Conservation (phyloP, 2,329 filamentous ascomycete genomes). For the Ceratocystis smalleyi region DNA sequence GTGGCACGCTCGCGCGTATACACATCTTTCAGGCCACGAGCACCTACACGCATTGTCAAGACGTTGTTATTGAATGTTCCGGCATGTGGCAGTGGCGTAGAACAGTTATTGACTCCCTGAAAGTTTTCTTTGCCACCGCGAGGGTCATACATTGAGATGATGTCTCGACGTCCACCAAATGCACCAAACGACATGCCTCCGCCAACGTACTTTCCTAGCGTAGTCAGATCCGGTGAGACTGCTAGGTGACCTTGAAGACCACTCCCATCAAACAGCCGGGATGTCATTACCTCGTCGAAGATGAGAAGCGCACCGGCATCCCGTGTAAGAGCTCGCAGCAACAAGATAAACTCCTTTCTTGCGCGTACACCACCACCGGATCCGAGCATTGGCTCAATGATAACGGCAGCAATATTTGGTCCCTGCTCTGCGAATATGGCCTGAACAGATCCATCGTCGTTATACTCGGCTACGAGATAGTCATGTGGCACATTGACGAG, state of each 20-base stretch:
- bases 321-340: slow-evolving; percentile 28
- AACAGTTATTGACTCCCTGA: slow-evolving; percentile 45
- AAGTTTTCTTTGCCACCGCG: slow-evolving; percentile 35
- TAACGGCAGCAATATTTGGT: slow-evolving; percentile 40
- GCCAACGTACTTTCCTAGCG: slow-evolving; percentile 51
- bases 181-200: slow-evolving; percentile 52
- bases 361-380: slow-evolving; percentile 42
- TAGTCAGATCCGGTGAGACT: slow-evolving; percentile 44
- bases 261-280: slow-evolving; percentile 33
- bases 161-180: slow-evolving; percentile 43
- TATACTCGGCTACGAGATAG: slow-evolving; percentile 47
- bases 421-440: slow-evolving; percentile 27
- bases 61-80: slow-evolving; percentile 56
- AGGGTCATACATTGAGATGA: slow-evolving; percentile 45
- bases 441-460: slow-evolving; percentile 33
- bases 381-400: slow-evolving; percentile 53
- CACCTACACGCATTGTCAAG: slow-evolving; percentile 33
- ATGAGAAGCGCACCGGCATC: slow-evolving; percentile 43
- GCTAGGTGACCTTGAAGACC: slow-evolving; percentile 32
- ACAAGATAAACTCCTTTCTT: slow-evolving; percentile 34
- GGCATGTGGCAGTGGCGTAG: slow-evolving; percentile 33
- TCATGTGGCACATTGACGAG: slow-evolving; percentile 35
- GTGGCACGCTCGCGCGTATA: slow-evolving; percentile 24
- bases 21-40: slow-evolving; percentile 23
- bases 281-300: slow-evolving; percentile 58